phyloP scores from a whole-genome alignment of 176 grass and related monocot genomes.

The Zea luxurians region DNA sequence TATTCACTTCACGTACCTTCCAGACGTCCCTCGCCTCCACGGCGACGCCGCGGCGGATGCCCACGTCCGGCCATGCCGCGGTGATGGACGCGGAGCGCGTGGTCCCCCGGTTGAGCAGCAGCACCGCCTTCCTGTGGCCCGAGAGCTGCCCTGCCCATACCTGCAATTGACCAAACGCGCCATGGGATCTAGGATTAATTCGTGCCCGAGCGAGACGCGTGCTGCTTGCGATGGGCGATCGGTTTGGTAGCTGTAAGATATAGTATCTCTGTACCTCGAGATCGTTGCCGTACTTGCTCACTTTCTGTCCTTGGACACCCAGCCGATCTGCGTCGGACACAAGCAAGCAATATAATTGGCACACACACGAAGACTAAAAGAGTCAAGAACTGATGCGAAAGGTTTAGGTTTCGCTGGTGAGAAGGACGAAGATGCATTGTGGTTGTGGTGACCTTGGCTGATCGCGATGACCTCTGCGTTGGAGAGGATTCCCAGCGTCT shows the following conservation, averaged over 20 bases:
- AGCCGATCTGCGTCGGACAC: slow-evolving; percentile 47
- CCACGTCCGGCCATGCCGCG: slow-evolving; percentile 53
- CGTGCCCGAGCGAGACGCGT: background rate
- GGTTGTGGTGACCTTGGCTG: slow-evolving; percentile 57
- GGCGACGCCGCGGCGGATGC: slow-evolving; percentile 35
- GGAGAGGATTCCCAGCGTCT: slow-evolving; percentile 51
- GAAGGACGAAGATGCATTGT: background rate
- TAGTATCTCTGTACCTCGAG: slow-evolving; percentile 47
- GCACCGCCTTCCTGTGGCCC: slow-evolving; percentile 52
- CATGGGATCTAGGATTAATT: background rate
- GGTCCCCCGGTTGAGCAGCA: slow-evolving; percentile 55
- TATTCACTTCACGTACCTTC: slow-evolving; percentile 36
- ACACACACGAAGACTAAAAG: background rate
- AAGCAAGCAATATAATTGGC: background rate
- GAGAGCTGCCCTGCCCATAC: slow-evolving; percentile 64
- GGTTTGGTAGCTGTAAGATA: background rate
- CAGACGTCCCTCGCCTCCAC: slow-evolving; percentile 63
- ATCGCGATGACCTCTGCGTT: slow-evolving; percentile 78
- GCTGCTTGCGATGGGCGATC: background rate
- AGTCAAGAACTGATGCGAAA: background rate
- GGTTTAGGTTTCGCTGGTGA: background rate
- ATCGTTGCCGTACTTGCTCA: slow-evolving; percentile 47
- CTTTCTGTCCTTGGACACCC: slow-evolving; percentile 71
- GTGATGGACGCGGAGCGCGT: slow-evolving; percentile 6
- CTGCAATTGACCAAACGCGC: slow-evolving; percentile 19